phyloP scores from a whole-genome alignment of 768 basidiomycete genomes.

The Termitomyces sp. region DNA sequence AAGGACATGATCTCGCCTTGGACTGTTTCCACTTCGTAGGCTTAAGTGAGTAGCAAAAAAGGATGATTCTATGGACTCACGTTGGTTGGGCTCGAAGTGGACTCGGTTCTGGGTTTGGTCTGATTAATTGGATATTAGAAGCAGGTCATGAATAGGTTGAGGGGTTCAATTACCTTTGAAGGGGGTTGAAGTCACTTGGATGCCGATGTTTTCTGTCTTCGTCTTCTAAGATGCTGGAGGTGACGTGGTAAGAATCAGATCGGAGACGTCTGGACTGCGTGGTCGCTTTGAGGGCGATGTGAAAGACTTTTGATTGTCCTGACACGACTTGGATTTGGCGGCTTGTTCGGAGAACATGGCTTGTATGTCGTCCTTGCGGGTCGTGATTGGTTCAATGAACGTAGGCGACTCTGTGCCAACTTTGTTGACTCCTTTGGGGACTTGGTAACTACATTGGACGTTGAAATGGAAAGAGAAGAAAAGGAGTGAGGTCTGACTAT shows the following conservation, averaged over 20 bases:
- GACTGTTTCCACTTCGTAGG: background rate
- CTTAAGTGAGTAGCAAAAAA: background rate
- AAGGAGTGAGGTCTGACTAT: constrained; percentile 45
- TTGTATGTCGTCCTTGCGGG: constrained; percentile 82
- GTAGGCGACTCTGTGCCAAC: constrained; percentile 80
- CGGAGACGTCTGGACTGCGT: background rate
- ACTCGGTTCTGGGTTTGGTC: background rate
- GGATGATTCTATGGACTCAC: background rate
- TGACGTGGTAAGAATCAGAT: background rate
- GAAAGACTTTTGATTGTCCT: too few species aligned
- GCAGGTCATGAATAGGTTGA: background rate
- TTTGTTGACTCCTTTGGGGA: constrained; percentile 88
- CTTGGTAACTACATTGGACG: constrained; percentile 65
- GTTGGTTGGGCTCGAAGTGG: background rate
- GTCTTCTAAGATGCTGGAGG: background rate
- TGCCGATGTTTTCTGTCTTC: background rate
- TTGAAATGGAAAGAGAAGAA: background rate
- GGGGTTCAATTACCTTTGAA: background rate
- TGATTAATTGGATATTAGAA: background rate
- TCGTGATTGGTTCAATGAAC: constrained; percentile 76
- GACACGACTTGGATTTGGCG: background rate
- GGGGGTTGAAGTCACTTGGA: background rate
- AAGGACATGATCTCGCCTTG: background rate
- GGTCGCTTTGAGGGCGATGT: constrained; percentile 4
- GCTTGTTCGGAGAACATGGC: constrained; percentile 75